Conservation (phyloP, 139 green algal genomes). For the Coccomyxa sp. region DNA sequence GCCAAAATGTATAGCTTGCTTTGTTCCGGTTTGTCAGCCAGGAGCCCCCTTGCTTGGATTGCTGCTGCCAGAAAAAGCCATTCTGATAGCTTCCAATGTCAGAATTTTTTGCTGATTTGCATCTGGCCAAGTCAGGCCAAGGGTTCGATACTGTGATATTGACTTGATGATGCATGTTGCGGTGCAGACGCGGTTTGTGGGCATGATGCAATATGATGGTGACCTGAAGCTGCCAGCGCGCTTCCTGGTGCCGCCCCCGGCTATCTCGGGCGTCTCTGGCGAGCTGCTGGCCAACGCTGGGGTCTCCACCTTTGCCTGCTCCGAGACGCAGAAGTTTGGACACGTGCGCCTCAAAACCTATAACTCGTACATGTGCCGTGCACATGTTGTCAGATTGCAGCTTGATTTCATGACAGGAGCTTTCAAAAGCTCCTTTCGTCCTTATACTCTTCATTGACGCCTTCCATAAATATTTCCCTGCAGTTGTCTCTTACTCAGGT, state of each 20-base stretch:
- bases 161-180: too few species aligned
- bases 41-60: not conserved
- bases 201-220: slow-evolving; percentile 98
- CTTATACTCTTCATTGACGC: not conserved
- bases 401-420: too few species aligned
- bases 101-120: too few species aligned
- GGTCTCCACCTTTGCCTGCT: slow-evolving; percentile 87
- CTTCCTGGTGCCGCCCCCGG: slow-evolving; percentile 88
- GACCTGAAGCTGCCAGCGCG: slow-evolving; percentile 91
- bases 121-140: too few species aligned
- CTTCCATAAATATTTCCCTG: not conserved
- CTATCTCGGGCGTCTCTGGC: slow-evolving; percentile 38
- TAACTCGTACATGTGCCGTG: not conserved
- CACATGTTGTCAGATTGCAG: not conserved
- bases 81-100: too few species aligned
- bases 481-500: not conserved
- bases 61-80: too few species aligned
- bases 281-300: slow-evolving; percentile 85
- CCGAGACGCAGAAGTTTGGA: slow-evolving; percentile 95
- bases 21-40: not conserved
- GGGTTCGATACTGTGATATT: too few species aligned
- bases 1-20: not conserved
- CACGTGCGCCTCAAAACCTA: slow-evolving; percentile 42
- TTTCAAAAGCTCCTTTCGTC: not conserved
- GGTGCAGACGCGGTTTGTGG: slow-evolving; percentile 60